These are phyloP conservation scores for Tetrapisispora nanseiensis DNA, from an alignment of 805 yeast genomes.

Conservation along the genomic window DNA sequence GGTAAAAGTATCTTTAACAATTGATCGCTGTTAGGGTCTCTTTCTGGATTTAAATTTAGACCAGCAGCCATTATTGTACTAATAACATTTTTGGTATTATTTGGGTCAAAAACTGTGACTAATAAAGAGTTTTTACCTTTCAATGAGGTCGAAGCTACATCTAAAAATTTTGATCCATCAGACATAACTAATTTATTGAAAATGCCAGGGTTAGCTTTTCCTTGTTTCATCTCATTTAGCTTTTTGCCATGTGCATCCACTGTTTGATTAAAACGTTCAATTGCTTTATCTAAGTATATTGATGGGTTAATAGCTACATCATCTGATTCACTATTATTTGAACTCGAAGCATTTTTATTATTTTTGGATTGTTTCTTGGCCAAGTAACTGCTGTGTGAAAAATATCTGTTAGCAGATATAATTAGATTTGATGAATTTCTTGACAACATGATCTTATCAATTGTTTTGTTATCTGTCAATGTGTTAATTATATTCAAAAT, in stretches of 20 bases:
- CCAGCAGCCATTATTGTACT: slow-evolving; percentile 61
- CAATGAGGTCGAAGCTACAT: slow-evolving; percentile 60
- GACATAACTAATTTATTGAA: slow-evolving; percentile 53
- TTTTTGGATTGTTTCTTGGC: slow-evolving; percentile 8
- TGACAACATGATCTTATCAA: not conserved
- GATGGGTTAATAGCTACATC: slow-evolving; percentile 12
- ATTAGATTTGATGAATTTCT: not conserved
- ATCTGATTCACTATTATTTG: slow-evolving; percentile 17
- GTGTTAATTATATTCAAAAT: too few relatives aligned
- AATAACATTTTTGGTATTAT: slow-evolving; percentile 54
- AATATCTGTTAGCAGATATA: slow-evolving; percentile 4
- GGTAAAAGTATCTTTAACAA: slow-evolving; percentile 67
- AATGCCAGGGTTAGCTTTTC: slow-evolving; percentile 55
- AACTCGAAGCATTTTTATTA: slow-evolving; percentile 10
- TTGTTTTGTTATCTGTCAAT: not conserved
- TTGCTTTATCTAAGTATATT: slow-evolving; percentile 6
- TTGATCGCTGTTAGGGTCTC: slow-evolving; percentile 63
- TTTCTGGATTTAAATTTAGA: slow-evolving; percentile 71
- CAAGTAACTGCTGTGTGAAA: slow-evolving; percentile 2
- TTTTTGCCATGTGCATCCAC: slow-evolving; percentile 45
- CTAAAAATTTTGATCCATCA: slow-evolving; percentile 40
- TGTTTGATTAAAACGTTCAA: slow-evolving; percentile 34
- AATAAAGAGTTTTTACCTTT: slow-evolving; percentile 57
- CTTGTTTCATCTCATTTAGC: slow-evolving; percentile 56
- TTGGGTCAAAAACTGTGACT: slow-evolving; percentile 85